Evolutionary conservation across 148 eudicot genomes (phyloP), one percentile per base, ranked within the genome.

Genomic region (Chenopodium suecicum): DNA sequence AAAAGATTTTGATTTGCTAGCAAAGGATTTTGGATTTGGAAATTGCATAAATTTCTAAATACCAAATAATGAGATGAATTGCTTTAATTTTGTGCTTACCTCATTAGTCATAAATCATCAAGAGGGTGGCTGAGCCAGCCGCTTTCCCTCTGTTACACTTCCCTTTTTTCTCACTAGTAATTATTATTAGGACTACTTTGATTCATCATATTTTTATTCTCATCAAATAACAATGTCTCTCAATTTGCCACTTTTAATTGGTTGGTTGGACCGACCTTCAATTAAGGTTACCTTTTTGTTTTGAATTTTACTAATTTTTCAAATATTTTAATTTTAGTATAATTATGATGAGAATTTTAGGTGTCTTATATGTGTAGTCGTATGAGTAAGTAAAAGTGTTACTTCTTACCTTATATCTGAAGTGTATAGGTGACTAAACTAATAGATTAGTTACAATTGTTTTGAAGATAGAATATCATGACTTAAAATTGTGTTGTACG

Each of bases 1-100:
- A 73, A 70, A 72, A 80, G 82, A 80, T 80, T 72, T 73, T 75
- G 75, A 44, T 80, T 80, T 75, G 77, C 77, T 72, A 74, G 64
- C 10, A 80, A 62, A 34, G 54, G 68, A 34, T 60, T 41, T 44
- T 41, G 44, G 44, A 41, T 41, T 41, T 41, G 44, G 50, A 7
- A 71, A 32, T 13, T 77, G 29, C 50, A 22, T 9, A 37, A 63
- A 46, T 60, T 73, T 62, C 60, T 23, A 58, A 44, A 20, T 74
- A 11, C 17, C 14, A 44, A 73, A 73, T 46, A 72, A 73, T 65
- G 54, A 74, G 41, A 41, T 41, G 44, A 41, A 41, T 41, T 41
- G 44, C 44, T 41, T 41, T 41, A 41, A 41, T 41, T 41, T 41
- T 41, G 27, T 63, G 50, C 44, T 82, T 71, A 75, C 79, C 79